These are phyloP conservation scores for Akanthomyces lecanii DNA, from an alignment of 2,329 filamentous ascomycete species.

Conservation along the genomic window DNA sequence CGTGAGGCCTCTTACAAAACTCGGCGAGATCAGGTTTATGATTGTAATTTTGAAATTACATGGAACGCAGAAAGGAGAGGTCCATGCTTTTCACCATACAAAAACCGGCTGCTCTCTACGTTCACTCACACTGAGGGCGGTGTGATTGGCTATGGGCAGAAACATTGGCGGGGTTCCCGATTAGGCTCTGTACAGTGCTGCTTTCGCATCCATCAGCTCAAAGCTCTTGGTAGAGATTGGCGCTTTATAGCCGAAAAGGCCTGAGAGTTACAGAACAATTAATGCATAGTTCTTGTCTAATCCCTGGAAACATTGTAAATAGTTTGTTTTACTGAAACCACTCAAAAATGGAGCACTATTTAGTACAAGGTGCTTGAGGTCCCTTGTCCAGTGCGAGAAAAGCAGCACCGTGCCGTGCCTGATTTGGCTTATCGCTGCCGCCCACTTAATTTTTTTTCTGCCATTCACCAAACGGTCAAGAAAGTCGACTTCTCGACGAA, in stretches of 20 bases:
- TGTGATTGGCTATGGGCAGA: background rate
- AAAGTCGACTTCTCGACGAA: slow-evolving; percentile 13
- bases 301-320: no score
- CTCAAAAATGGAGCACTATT: background rate
- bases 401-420: background rate
- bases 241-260: background rate
- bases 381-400: background rate
- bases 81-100: background rate
- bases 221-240: background rate
- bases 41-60: background rate
- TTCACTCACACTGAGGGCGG: background rate
- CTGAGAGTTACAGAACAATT: background rate
- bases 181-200: background rate
- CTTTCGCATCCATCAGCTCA: background rate
- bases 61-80: background rate
- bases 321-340: no score
- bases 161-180: background rate
- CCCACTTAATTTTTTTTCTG: slow-evolving; percentile 37
- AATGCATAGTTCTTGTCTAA: background rate
- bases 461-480: slow-evolving; percentile 14
- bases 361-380: background rate
- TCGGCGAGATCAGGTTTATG: background rate
- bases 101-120: background rate
- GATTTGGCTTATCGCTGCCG: slow-evolving; percentile 15
- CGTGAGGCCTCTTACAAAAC: background rate